Evolutionary conservation across 495 filamentous ascomycete genomes (phyloP), one percentile per base, ranked within the genome.

Genomic region (Penicillium simplicissimum): DNA sequence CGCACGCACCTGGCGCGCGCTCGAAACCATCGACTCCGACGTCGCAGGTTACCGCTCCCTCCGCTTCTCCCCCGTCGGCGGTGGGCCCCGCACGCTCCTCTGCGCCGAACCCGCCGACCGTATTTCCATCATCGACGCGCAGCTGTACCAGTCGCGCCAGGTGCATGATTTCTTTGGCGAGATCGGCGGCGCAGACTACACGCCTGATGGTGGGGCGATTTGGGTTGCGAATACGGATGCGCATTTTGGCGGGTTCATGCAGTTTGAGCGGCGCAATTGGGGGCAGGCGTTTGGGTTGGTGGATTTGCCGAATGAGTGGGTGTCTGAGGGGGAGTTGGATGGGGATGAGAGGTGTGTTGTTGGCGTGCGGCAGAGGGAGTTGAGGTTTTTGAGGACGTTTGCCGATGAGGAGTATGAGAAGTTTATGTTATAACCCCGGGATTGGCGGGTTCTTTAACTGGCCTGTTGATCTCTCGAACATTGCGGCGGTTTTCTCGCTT

Each of bases 161-260:
- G 88, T 85, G 9, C 75, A 96, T 3, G 90, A 92, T 62, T 88
- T 96, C 67, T 96, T 96, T 66, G 93, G 94, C 15, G 90, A 94
- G 64, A 84, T 96, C 31, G 91, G 86, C 4, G 94, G 94, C 4
- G 81, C 92, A 3, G 84, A 84, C 38, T 90, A 93, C 62, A 78
- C 87, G 23, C 84, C 87, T 21, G 90, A 88, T 61, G 94, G 93
- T 5, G 76, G 82, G 40, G 82, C 86, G 51, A 76, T 97, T 37
- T 85, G 86, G 66, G 85, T 95, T 3, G 84, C 90, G 17, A 94
- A 90, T 60, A 83, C 84, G 19, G 94, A 98, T 68, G 77, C 76
- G 25, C 81, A 80, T 28, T 87, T 91, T 67, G 93, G 93, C 52
- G 93, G 93, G 5, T 77, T 97, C 38, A 82, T 96, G 80, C 83